phyloP scores from a whole-genome alignment of 768 basidiomycete species.

The Hortiboletus campestris region DNA sequence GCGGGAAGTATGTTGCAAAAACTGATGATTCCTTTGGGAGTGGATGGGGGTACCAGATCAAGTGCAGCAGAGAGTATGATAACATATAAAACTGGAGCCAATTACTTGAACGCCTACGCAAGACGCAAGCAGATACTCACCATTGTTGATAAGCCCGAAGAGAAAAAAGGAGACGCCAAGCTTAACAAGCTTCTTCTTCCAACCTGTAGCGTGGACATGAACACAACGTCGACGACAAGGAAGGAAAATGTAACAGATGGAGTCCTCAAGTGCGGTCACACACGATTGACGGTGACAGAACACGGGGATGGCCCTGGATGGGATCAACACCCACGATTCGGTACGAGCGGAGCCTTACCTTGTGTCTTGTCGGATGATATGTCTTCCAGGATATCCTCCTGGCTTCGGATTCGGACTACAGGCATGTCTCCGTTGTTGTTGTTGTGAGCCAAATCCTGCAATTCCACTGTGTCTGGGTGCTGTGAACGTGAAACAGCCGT shows the following conservation, averaged over 20 bases:
- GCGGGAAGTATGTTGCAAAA: slow-evolving; percentile 95
- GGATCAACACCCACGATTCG: slow-evolving; percentile 27
- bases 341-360: slow-evolving; percentile 18
- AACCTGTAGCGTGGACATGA: slow-evolving; percentile 18
- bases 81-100: slow-evolving; percentile 77
- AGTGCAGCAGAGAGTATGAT: slow-evolving; percentile 95
- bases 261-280: slow-evolving; percentile 7
- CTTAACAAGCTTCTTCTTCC: slow-evolving; percentile 31
- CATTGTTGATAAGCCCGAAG: slow-evolving; percentile 92
- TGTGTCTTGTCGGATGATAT: slow-evolving; percentile 15
- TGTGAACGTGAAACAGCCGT: not conserved
- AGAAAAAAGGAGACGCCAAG: slow-evolving; percentile 75
- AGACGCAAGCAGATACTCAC: slow-evolving; percentile 35
- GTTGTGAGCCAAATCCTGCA: slow-evolving; percentile 14
- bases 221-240: slow-evolving; percentile 2
- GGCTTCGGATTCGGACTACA: slow-evolving; percentile 4
- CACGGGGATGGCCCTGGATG: slow-evolving; percentile 18
- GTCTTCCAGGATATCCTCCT: slow-evolving; percentile 14
- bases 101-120: not conserved
- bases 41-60: slow-evolving; percentile 87
- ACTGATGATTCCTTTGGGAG: slow-evolving; percentile 91
- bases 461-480: slow-evolving; percentile 15
- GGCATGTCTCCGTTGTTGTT: slow-evolving; percentile 5
- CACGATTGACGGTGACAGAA: slow-evolving; percentile 5
- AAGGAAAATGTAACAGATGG: slow-evolving; percentile 23